Base-by-base conservation (phyloP, 2,329 filamentous ascomycete genomes). In the Stachybotrys chartarum region DNA sequence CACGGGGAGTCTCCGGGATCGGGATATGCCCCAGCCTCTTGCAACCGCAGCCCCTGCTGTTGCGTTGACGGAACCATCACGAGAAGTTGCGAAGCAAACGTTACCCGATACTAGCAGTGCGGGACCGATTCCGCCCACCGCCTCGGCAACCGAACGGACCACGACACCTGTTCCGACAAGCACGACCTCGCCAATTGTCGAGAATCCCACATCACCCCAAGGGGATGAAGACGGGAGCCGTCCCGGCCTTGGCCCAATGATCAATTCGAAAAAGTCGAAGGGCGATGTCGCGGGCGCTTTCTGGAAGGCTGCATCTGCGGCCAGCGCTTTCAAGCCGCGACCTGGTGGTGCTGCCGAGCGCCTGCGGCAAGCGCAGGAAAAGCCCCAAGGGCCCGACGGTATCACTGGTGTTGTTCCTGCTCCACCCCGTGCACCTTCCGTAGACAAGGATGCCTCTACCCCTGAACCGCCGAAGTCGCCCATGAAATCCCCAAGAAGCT, bases 181-280 rank as follows among this genome's bases (percentile, higher is more conserved):
- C n/a, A 6, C 54, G 11, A 56, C 58, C 39, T 46, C 57, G 7
- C 46, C 60, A 2, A 39, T 57, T 18, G 50, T 31, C 16, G 55
- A 61, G 50, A 53, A 57, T 16, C 57, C 63, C 11, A 44, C 54
- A 32, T 68, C 70, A 39, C 60, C 67, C 7, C 53, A 42, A 3
- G 45, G 18, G 45, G 32, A 52, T 7, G n/a, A 10, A 24, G 75
- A 78, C 53, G 77, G 79, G 2, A 65, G 58, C 7, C 74, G 90
- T n/a, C 90, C 91, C 17, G 91, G 91, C 1, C 79, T 96, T 7
- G 91, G 91, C 0, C 90, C 91, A 2, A 96, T 96, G 92, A 87
- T 97, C 64, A 93, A 90, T 71, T 84, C 87, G 59, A 90, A 90
- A 66, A 83, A 82, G 58, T 86, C 85, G 1, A 85, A 81, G 59